Conservation (phyloP, 2,329 filamentous ascomycete species). For the Chaetomiaceae sp. region DNA sequence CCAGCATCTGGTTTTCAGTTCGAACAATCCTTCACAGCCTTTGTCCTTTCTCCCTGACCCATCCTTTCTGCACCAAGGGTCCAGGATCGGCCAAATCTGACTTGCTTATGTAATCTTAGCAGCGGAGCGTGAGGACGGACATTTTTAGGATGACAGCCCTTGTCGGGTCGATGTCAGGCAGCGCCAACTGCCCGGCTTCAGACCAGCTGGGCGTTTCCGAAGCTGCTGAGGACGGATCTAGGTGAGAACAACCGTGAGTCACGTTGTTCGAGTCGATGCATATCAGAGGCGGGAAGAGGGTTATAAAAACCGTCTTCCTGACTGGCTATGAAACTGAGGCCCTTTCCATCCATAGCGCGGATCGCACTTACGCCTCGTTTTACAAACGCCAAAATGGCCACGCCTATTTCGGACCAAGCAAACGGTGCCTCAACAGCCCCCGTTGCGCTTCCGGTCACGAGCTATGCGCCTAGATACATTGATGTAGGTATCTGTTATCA, state of each 20-base stretch:
- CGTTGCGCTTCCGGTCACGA: slow-evolving; percentile 10
- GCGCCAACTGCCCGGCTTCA: no score
- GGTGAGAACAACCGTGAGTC: slow-evolving; percentile 19
- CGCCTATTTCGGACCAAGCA: slow-evolving; percentile 6
- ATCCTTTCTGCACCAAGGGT: no score
- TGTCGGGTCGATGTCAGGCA: no score
- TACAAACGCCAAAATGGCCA: slow-evolving; percentile 19
- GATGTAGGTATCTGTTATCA: slow-evolving; percentile 47
- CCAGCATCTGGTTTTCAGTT: no score
- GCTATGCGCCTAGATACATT: slow-evolving; percentile 53
- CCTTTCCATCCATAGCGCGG: slow-evolving; percentile 7
- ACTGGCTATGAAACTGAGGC: slow-evolving; percentile 20
- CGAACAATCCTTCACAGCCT: no score
- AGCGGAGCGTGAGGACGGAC: background rate
- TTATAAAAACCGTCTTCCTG: slow-evolving; percentile 5
- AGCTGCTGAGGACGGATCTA: slow-evolving; percentile 9
- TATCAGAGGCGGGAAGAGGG: background rate
- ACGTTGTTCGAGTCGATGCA: background rate
- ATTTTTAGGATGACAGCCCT: background rate
- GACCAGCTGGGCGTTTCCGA: no score
- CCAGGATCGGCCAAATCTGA: no score
- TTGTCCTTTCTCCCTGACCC: no score
- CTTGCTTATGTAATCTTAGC: background rate
- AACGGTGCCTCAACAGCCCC: background rate
- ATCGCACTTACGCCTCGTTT: slow-evolving; percentile 5